Evolutionary conservation across 139 green algal genomes (phyloP).

Genomic region (Spirogloea muscicola): DNA sequence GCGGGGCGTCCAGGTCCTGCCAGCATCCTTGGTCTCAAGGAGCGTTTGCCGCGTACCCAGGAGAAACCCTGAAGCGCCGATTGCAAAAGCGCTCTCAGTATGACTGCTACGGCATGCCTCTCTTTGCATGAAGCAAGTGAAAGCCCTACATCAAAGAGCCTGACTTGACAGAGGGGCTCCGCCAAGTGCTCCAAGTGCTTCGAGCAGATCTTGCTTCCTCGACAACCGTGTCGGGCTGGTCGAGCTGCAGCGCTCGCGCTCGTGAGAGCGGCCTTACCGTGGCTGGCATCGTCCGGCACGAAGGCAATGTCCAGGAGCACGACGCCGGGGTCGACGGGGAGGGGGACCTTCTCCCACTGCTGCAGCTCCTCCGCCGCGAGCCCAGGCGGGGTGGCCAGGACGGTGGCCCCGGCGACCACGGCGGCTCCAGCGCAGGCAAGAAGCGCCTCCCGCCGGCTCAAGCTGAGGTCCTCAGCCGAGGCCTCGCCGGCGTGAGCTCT

Average conservation of each 20-base stretch:
- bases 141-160: background rate
- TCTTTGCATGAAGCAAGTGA: background rate
- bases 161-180: background rate
- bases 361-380: constrained; percentile 22
- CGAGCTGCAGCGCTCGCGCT: too few relatives aligned
- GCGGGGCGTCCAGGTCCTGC: constrained; percentile 83
- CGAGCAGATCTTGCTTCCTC: too few relatives aligned
- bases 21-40: constrained; percentile 93
- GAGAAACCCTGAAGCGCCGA: constrained; percentile 70
- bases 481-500: background rate
- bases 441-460: background rate
- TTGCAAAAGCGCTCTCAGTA: background rate
- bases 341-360: constrained; percentile 63
- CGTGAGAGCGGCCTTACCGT: constrained; percentile 59
- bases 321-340: constrained; percentile 84
- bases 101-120: background rate
- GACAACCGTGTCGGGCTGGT: too few relatives aligned
- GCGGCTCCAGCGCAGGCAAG: background rate
- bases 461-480: background rate
- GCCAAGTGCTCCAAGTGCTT: too few relatives aligned
- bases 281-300: constrained; percentile 75
- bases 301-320: constrained; percentile 96
- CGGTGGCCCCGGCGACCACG: background rate
- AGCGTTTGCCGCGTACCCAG: constrained; percentile 94
- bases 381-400: background rate